phyloP scores from a whole-genome alignment of 495 filamentous ascomycete species.

The Aspergillus mulundensis region DNA sequence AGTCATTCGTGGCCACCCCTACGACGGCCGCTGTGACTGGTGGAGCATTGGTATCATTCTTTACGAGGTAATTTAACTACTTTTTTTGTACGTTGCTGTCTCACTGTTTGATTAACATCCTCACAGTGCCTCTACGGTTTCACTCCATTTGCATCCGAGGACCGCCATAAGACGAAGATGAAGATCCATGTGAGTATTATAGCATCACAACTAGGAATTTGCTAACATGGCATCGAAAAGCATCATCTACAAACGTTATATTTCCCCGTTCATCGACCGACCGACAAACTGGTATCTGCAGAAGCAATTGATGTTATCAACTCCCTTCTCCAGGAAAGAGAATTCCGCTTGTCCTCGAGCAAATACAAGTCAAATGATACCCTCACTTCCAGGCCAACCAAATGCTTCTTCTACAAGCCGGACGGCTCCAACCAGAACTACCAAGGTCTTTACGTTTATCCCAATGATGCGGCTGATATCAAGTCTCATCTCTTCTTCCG shows the following conservation, averaged over 20 bases:
- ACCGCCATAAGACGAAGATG: constrained; percentile 72
- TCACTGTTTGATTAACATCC: neutral
- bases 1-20: constrained; percentile 74
- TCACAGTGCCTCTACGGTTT: constrained; percentile 77
- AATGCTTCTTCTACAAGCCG: constrained; percentile 32
- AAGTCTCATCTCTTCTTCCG: constrained; percentile 72
- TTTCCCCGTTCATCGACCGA: constrained; percentile 60
- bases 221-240: constrained; percentile 20
- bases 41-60: constrained; percentile 94
- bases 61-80: constrained; percentile 61
- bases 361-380: constrained; percentile 64
- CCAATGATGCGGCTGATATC: constrained; percentile 74
- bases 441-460: constrained; percentile 63
- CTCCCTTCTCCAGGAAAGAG: constrained; percentile 71
- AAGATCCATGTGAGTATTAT: constrained; percentile 64
- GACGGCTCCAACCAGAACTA: constrained; percentile 30
- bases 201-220: neutral
- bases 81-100: neutral
- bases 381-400: constrained; percentile 28
- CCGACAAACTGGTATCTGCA: constrained; percentile 48
- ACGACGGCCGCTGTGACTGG: constrained; percentile 93
- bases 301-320: constrained; percentile 72
- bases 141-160: constrained; percentile 82
- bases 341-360: constrained; percentile 67
- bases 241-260: constrained; percentile 50